Evolutionary conservation across 257 asterid species (phyloP).

Genomic region (Galeopsis tetrahit): DNA sequence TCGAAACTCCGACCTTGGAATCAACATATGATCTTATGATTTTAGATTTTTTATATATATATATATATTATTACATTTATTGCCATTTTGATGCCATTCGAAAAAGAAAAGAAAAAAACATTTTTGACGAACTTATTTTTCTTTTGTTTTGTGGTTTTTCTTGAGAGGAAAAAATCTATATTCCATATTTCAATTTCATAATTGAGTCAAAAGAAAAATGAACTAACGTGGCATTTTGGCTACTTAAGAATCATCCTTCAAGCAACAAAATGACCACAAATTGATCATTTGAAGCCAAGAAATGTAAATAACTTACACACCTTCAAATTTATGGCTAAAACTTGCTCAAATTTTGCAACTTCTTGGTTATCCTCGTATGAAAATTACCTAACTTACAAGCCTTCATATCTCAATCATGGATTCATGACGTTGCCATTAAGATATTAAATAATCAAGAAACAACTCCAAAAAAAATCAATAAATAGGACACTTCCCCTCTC

Average conservation of each 20-base stretch:
- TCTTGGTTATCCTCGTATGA: slow-evolving; percentile 17
- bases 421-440: slow-evolving; percentile 22
- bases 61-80: too few relatives aligned
- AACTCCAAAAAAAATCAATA: slow-evolving; percentile 28
- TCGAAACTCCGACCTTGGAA: too few relatives aligned
- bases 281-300: slow-evolving; percentile 42
- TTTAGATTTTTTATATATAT: too few relatives aligned
- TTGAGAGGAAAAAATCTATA: too few relatives aligned
- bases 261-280: slow-evolving; percentile 38
- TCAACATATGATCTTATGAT: too few relatives aligned
- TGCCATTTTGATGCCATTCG: too few relatives aligned
- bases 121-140: background rate
- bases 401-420: slow-evolving; percentile 27
- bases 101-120: too few relatives aligned
- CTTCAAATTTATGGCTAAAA: background rate
- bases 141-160: background rate
- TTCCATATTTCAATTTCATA: too few relatives aligned
- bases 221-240: slow-evolving; percentile 35
- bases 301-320: background rate
- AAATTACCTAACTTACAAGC: slow-evolving; percentile 13
- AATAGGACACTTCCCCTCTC: background rate
- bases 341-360: slow-evolving; percentile 27
- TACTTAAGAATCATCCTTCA: slow-evolving; percentile 29
- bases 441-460: slow-evolving; percentile 20
- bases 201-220: background rate